phyloP scores from a whole-genome alignment of 257 asterid genomes.

The Solanum appendiculatum region DNA sequence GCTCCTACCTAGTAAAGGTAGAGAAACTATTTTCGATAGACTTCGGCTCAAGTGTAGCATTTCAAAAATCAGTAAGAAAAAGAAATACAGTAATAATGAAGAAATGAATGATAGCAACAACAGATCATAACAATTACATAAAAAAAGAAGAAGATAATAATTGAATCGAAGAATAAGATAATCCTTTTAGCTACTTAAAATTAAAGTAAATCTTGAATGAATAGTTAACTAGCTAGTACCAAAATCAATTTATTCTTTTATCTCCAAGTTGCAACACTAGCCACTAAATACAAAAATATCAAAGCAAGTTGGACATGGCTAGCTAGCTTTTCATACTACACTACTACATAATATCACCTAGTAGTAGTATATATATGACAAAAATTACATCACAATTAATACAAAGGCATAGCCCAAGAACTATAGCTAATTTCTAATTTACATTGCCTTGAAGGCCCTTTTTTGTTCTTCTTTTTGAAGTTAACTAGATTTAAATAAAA shows the following conservation, averaged over 20 bases:
- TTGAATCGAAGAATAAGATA: neutral
- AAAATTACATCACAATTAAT: neutral
- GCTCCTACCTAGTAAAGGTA: neutral
- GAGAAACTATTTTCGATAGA: neutral
- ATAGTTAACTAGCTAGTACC: neutral
- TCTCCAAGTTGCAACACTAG: neutral
- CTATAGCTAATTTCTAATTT: neutral
- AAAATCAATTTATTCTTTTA: neutral
- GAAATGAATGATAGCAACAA: neutral
- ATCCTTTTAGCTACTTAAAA: neutral
- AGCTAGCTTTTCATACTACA: neutral
- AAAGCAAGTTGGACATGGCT: neutral
- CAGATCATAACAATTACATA: neutral
- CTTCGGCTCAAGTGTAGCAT: neutral
- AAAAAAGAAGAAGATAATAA: neutral
- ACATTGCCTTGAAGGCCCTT: neutral
- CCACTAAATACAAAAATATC: neutral
- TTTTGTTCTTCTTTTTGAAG: neutral
- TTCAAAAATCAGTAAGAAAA: neutral
- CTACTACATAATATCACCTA: neutral
- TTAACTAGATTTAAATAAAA: neutral
- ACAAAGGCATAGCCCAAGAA: neutral
- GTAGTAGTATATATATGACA: neutral
- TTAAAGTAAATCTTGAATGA: neutral
- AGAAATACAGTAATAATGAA: neutral